These are phyloP conservation scores for Diplodia corticola DNA, from an alignment of 2,329 filamentous ascomycete genomes.

Conservation along the genomic window DNA sequence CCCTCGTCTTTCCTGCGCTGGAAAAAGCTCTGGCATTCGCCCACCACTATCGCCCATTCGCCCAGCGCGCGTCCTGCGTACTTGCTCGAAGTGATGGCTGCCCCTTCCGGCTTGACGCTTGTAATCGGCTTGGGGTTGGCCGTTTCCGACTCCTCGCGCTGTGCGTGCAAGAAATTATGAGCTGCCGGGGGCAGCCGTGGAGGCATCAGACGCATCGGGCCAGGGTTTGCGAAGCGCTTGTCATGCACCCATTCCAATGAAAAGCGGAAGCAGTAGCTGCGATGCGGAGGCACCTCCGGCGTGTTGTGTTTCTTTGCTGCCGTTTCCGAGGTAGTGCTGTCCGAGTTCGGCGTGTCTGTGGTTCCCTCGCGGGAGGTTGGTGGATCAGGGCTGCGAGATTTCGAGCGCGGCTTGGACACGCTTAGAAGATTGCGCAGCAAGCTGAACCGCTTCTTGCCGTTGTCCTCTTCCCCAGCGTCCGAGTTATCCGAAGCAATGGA, in stretches of 20 bases:
- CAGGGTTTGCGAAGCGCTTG: slow-evolving; percentile 55
- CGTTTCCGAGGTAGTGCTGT: slow-evolving; percentile 24
- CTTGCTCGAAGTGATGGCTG: slow-evolving; percentile 47
- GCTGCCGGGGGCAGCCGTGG: slow-evolving; percentile 71
- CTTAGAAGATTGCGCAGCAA: slow-evolving; percentile 65
- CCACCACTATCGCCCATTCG: slow-evolving; percentile 74
- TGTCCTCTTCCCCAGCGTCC: slow-evolving; percentile 31
- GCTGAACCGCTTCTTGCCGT: slow-evolving; percentile 61
- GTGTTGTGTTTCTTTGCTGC: slow-evolving; percentile 23
- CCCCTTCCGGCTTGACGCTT: slow-evolving; percentile 37
- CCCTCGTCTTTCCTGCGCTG: slow-evolving; percentile 75
- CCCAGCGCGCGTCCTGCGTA: slow-evolving; percentile 73
- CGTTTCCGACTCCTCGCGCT: slow-evolving; percentile 25
- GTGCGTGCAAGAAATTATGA: slow-evolving; percentile 60
- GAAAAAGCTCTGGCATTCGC: slow-evolving; percentile 79
- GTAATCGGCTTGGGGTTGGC: slow-evolving; percentile 13
- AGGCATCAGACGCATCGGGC: slow-evolving; percentile 63
- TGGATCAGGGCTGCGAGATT: slow-evolving; percentile 40
- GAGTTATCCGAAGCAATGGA: slow-evolving; percentile 38
- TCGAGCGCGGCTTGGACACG: slow-evolving; percentile 45
- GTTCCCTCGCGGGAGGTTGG: slow-evolving; percentile 24
- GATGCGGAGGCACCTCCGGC: slow-evolving; percentile 54
- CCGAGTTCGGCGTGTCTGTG: slow-evolving; percentile 26
- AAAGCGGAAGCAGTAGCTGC: slow-evolving; percentile 71
- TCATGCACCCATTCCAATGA: slow-evolving; percentile 65